Conservation (phyloP, 345 rosid species). For the Heritiera fomes region DNA sequence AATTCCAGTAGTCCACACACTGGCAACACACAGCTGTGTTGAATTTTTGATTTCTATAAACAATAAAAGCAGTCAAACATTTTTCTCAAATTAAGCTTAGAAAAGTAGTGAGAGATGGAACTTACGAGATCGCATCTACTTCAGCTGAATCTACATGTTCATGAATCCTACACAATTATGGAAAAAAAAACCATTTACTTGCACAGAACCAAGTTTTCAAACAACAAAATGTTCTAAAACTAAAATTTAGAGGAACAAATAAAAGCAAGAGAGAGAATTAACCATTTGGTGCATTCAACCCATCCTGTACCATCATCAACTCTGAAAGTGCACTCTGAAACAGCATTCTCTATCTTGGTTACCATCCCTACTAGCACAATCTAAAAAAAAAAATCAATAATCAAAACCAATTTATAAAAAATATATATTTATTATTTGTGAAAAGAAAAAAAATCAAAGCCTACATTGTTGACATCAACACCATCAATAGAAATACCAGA, state of each 20-base stretch:
- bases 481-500: constrained; percentile 57
- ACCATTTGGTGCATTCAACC: constrained; percentile 87
- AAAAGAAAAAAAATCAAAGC: constrained; percentile 17
- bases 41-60: background rate
- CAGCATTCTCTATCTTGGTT: constrained; percentile 66
- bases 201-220: background rate
- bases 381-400: constrained; percentile 35
- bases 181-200: constrained; percentile 16
- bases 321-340: constrained; percentile 63
- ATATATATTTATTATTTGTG: background rate
- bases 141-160: constrained; percentile 78
- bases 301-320: constrained; percentile 87
- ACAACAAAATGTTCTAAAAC: background rate
- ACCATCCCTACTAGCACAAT: constrained; percentile 68
- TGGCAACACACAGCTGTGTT: constrained; percentile 1
- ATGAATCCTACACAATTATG: constrained; percentile 62
- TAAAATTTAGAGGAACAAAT: background rate
- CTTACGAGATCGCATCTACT: constrained; percentile 67
- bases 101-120: constrained; percentile 7
- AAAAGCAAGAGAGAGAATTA: constrained; percentile 9
- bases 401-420: constrained; percentile 5
- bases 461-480: constrained; percentile 57
- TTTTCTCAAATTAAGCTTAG: background rate
- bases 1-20: background rate
- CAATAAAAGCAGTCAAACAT: background rate